Percentiles rank a stretch among this genome's conserved stretches.
phyloP scores from a whole-genome alignment of 2,329 filamentous ascomycete genomes.

The Diaporthe citrichinensis region DNA sequence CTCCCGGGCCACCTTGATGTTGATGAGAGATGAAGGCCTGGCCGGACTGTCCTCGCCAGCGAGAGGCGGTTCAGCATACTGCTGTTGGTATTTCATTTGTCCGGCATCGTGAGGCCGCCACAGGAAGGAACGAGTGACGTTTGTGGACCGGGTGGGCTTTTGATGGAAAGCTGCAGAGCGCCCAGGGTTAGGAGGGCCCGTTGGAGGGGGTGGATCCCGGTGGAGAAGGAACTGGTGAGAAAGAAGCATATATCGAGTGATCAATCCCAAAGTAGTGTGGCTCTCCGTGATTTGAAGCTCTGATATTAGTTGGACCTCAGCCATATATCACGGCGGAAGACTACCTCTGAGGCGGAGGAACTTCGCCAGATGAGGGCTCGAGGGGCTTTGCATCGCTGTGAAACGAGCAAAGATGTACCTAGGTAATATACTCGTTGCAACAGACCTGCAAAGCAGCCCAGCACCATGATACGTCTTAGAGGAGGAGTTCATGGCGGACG shows the following conservation, averaged over 20 bases:
- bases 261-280: background rate
- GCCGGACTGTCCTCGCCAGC: conserved; percentile 7
- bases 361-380: too few relatives aligned
- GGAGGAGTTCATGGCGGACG: background rate
- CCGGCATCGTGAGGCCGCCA: background rate
- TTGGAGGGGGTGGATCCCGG: background rate
- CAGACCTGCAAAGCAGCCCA: background rate
- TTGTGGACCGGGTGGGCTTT: background rate
- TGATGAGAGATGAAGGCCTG: conserved; percentile 7
- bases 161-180: background rate
- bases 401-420: background rate
- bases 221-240: background rate
- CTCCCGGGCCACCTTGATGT: conserved; percentile 33
- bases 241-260: background rate
- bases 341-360: background rate
- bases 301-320: too few relatives aligned
- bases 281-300: background rate
- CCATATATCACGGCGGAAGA: background rate
- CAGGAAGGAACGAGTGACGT: background rate
- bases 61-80: conserved; percentile 39
- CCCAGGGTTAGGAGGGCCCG: background rate
- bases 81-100: conserved; percentile 18
- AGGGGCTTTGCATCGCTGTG: background rate
- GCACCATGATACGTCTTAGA: background rate
- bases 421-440: background rate